phyloP scores from a whole-genome alignment of 1,139 yeast species.

The Suhomyces bokatorum region DNA sequence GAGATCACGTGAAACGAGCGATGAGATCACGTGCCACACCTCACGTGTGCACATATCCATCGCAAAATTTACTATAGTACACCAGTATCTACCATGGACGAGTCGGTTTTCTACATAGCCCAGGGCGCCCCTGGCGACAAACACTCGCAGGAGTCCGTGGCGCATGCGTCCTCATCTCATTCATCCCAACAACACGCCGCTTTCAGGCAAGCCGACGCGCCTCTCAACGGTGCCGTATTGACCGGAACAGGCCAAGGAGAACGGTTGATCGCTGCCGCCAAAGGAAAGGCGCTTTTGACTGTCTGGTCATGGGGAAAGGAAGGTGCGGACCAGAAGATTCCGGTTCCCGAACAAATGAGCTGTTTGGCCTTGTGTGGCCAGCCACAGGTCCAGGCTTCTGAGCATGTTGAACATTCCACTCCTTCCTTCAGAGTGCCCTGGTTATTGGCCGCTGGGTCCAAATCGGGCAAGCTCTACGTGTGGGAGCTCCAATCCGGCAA shows the following conservation, averaged over 20 bases:
- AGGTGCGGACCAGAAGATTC: conserved; percentile 76
- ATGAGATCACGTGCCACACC: not conserved
- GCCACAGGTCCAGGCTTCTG: conserved; percentile 17
- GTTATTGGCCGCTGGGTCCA: conserved; percentile 71
- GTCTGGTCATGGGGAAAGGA: conserved; percentile 80
- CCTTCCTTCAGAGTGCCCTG: conserved; percentile 56
- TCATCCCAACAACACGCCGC: conserved; percentile 50
- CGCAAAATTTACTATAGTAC: not conserved
- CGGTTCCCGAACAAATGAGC: conserved; percentile 77
- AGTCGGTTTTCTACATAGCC: conserved; percentile 56
- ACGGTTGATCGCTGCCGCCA: conserved; percentile 60
- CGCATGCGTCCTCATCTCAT: conserved; percentile 50
- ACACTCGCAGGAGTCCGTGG: conserved; percentile 49
- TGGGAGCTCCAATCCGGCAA: conserved; percentile 89
- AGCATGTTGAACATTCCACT: conserved; percentile 12
- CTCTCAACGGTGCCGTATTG: conserved; percentile 45
- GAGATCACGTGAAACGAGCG: not conserved
- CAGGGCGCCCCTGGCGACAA: conserved; percentile 51
- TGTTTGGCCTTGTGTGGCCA: conserved; percentile 55
- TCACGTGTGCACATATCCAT: not conserved
- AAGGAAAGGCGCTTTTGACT: conserved; percentile 69
- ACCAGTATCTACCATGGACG: conserved; percentile 49
- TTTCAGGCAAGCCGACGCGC: conserved; percentile 56
- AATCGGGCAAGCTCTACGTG: conserved; percentile 70
- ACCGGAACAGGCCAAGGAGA: conserved; percentile 47